These are phyloP conservation scores for Penicillium concentricum DNA, from an alignment of 2,329 filamentous ascomycete genomes.

Conservation along the genomic window DNA sequence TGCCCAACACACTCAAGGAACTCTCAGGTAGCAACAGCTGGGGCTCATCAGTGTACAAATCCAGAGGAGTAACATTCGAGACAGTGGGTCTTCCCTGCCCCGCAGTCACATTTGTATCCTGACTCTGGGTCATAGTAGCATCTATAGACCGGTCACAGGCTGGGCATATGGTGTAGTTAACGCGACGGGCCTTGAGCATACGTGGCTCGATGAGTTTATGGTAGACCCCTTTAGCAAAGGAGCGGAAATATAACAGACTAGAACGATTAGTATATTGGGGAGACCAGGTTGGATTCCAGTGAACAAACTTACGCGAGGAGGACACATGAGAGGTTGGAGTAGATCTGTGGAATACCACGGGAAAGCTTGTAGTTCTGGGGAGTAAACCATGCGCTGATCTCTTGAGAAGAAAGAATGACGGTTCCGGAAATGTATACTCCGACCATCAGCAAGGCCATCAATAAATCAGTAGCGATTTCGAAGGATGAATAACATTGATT, in stretches of 20 bases:
- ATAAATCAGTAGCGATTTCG: background rate
- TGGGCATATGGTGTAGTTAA: background rate
- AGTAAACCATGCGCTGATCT: background rate
- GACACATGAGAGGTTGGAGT: slow-evolving; percentile 2
- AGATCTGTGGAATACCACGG: background rate
- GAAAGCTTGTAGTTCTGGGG: background rate
- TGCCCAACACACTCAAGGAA: background rate
- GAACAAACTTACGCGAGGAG: background rate
- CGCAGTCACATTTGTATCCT: background rate
- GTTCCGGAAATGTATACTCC: background rate
- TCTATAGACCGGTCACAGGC: background rate
- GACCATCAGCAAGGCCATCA: background rate
- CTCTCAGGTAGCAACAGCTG: background rate
- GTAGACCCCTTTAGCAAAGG: background rate
- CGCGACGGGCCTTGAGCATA: background rate
- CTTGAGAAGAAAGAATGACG: background rate
- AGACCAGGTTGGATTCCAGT: no score
- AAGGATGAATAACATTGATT: background rate
- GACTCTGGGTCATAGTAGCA: background rate
- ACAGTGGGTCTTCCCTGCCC: background rate
- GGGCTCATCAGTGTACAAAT: background rate
- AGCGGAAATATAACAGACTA: background rate
- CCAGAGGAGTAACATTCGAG: background rate
- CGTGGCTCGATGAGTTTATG: background rate
- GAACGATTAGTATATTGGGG: background rate